Evolutionary conservation across 352 stramenopile genomes (phyloP).

Genomic region (Blastocystis sp.): DNA sequence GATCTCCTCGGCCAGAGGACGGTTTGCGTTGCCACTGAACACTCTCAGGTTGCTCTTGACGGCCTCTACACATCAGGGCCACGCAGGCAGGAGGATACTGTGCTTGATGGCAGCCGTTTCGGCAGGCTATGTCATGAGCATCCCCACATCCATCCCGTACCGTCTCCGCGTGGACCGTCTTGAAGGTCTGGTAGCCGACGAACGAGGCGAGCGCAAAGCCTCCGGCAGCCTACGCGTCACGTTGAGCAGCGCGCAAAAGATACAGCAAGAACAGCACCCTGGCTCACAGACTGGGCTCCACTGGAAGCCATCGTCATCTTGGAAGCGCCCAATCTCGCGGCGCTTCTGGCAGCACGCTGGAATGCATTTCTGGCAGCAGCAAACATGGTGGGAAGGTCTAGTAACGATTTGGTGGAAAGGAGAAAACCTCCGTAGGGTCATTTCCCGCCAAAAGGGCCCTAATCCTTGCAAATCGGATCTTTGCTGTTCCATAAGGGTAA

Average conservation of each 20-base stretch:
- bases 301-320: conserved; percentile 30
- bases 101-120: not conserved
- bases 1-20: conserved; percentile 90
- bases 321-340: not conserved
- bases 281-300: not conserved
- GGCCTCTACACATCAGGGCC: not conserved
- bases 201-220: conserved; percentile 28
- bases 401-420: not conserved
- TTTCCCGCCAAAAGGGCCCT: too few relatives aligned
- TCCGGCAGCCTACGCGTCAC: conserved; percentile 37
- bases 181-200: conserved; percentile 53
- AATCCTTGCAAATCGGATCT: too few relatives aligned
- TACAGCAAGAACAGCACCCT: conserved; percentile 21
- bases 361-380: conserved; percentile 50
- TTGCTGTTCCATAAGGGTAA: too few relatives aligned
- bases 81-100: not conserved
- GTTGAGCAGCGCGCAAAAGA: not conserved
- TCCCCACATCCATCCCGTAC: not conserved
- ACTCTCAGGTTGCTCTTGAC: conserved; percentile 74
- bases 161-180: conserved; percentile 32
- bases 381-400: conserved; percentile 23
- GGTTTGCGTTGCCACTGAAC: conserved; percentile 96
- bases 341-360: conserved; percentile 21
- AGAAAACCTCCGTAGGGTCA: too few relatives aligned
- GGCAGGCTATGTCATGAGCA: conserved; percentile 40